Evolutionary conservation across 129 eudicot genomes (phyloP), one percentile per base, ranked within the genome.

Genomic region (Tanacetum coccineum): DNA sequence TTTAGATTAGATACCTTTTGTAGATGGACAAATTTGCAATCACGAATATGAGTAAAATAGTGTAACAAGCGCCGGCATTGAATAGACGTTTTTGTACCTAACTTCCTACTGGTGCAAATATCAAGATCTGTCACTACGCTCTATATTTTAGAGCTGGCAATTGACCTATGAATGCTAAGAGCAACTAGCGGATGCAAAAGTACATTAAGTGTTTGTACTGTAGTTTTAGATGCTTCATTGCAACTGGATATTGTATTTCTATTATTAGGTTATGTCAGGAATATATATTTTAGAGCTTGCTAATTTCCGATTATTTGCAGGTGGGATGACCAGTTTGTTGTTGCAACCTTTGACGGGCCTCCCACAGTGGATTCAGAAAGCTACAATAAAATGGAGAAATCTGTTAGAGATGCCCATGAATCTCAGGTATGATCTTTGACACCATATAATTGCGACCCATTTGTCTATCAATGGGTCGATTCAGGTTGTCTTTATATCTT

Each of bases 291-390:
- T n/a, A n/a, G n/a, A n/a, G 47, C 20, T 63, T 58, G 11, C 64
- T 63, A 53, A 63, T 21, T 10, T 44, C 9, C 42, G 64, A 42
- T n/a, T 64, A n/a, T 67, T 70, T 76, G 49, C 83, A 92, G 98
- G 82, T 77, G 77, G 51, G 81, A 82, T 5, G 96, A 92, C 69
- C 87, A 78, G 68, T 86, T 86, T 75, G 96, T 88, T 20, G 78
- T 88, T 40, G 87, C 89, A 51, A 92, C 78, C 67, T 92, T 88
- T 75, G 98, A 92, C 73, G 85, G 85, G 47, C 91, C 96, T 69
- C 98, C 98, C 22, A 88, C 98, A 0, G 87, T 75, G 39, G 96
- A 92, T 77, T 80, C 98, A 42, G 98, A 92, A 68, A 82, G 78
- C 76, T 88, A 86, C 79, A 77, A 78, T 70, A 88, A 86, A 78